A percentile compares a stretch with the other conserved stretches of the same genome.
Conservation (phyloP, 1,284 basidiomycete genomes). For the Ceratobasidium sp. region DNA sequence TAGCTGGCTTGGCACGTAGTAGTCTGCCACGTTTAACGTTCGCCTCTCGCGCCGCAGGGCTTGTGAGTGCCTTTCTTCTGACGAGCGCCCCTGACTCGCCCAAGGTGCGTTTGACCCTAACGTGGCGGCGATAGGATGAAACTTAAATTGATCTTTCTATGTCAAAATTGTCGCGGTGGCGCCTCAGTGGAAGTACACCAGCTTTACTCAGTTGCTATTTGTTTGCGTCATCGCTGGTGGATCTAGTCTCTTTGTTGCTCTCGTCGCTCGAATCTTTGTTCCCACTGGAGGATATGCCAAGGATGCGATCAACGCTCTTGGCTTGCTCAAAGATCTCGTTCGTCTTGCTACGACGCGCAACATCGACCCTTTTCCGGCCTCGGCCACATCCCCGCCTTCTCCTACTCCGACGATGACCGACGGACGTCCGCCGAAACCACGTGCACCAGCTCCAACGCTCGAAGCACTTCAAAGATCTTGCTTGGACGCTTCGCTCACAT, state of each 20-base stretch:
- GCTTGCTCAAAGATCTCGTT: conserved; percentile 38
- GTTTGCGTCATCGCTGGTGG: conserved; percentile 32
- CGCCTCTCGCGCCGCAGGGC: conserved; percentile 64
- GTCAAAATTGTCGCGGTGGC: background rate
- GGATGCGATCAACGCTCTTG: conserved; percentile 29
- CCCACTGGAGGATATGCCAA: conserved; percentile 39
- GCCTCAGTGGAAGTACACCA: conserved; percentile 35
- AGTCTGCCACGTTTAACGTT: conserved; percentile 64
- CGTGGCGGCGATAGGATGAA: background rate
- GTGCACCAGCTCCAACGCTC: conserved; percentile 10
- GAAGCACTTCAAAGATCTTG: conserved; percentile 56
- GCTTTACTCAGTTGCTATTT: conserved; percentile 34
- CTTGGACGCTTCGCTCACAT: conserved; percentile 59
- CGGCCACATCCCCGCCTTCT: conserved; percentile 17
- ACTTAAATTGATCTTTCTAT: background rate
- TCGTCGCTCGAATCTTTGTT: conserved; percentile 28
- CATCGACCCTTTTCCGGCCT: conserved; percentile 14
- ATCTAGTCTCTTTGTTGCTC: conserved; percentile 29
- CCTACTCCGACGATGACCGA: conserved; percentile 21
- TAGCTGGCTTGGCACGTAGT: conserved; percentile 65
- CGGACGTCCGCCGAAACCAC: background rate
- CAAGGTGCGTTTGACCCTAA: conserved; percentile 54
- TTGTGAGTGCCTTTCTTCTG: conserved; percentile 64
- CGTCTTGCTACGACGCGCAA: conserved; percentile 32
- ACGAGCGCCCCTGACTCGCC: conserved; percentile 58